These are phyloP conservation scores for Candida sanyiensis DNA, from an alignment of 805 yeast species.

Conservation along the genomic window DNA sequence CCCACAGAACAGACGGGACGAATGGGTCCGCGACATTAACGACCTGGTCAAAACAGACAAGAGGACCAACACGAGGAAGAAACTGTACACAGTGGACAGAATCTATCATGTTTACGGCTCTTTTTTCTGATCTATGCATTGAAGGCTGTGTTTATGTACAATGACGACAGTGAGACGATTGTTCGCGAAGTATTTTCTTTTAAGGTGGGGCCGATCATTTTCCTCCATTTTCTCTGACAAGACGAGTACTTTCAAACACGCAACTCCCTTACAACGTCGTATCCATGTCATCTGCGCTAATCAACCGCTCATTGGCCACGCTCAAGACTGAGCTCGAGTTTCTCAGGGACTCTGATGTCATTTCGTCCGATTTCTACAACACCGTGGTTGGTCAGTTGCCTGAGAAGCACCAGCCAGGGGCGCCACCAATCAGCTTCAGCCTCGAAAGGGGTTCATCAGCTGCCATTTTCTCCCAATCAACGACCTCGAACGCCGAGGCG, in stretches of 20 bases:
- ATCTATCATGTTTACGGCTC: slow-evolving; percentile 56
- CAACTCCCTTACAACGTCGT: no score
- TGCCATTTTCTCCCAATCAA: slow-evolving; percentile 14
- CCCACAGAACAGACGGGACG: slow-evolving; percentile 43
- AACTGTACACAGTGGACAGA: slow-evolving; percentile 45
- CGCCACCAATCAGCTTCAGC: slow-evolving; percentile 39
- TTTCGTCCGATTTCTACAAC: slow-evolving; percentile 49
- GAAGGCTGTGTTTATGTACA: no score
- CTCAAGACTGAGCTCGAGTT: slow-evolving; percentile 78
- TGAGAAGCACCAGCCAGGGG: slow-evolving; percentile 44
- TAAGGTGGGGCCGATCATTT: no score
- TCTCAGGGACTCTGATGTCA: slow-evolving; percentile 66
- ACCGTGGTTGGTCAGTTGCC: slow-evolving; percentile 52
- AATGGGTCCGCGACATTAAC: slow-evolving; percentile 60
- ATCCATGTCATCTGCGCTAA: slow-evolving; percentile 48
- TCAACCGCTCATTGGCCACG: slow-evolving; percentile 74
- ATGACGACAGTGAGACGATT: no score
- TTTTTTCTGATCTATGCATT: no score
- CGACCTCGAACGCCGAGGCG: not conserved
- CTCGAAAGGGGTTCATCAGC: not conserved
- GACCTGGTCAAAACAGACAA: slow-evolving; percentile 44
- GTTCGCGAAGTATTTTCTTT: no score
- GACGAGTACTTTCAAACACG: not conserved
- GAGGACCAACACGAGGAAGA: slow-evolving; percentile 31
- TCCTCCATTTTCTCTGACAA: not conserved